Conservation (phyloP, 2,329 filamentous ascomycete genomes). For the Sporothrix pseudoabietina region DNA sequence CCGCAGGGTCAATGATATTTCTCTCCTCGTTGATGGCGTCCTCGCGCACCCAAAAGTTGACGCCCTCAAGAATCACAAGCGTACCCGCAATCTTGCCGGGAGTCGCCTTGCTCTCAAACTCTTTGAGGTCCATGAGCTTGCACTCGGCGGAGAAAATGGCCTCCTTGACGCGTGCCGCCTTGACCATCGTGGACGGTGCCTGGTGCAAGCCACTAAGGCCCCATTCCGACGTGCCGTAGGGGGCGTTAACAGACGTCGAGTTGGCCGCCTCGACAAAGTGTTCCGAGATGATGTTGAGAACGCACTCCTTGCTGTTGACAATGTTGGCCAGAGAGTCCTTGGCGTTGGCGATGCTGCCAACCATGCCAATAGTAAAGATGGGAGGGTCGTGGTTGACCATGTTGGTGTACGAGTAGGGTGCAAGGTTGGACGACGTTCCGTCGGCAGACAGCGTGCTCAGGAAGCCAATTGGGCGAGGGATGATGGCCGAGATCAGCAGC, state of each 20-base stretch:
- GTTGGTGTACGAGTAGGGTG: constrained; percentile 86
- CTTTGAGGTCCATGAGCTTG: constrained; percentile 70
- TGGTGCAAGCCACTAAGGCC: constrained; percentile 71
- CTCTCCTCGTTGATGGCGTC: constrained; percentile 81
- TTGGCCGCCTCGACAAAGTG: constrained; percentile 87
- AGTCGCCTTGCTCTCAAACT: constrained; percentile 72
- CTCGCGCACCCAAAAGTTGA: constrained; percentile 84
- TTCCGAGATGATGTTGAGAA: constrained; percentile 86
- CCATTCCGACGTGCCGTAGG: constrained; percentile 79
- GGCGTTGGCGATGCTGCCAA: constrained; percentile 50
- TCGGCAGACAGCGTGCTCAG: constrained; percentile 60
- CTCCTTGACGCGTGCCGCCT: constrained; percentile 74
- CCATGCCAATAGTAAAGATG: constrained; percentile 67
- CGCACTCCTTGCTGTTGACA: constrained; percentile 70
- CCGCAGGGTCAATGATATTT: constrained; percentile 71
- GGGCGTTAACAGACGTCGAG: constrained; percentile 74
- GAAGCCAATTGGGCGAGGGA: constrained; percentile 78
- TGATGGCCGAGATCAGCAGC: constrained; percentile 78
- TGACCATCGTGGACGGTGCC: constrained; percentile 58
- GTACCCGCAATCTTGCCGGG: constrained; percentile 76
- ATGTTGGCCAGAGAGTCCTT: constrained; percentile 84
- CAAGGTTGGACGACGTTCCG: constrained; percentile 69
- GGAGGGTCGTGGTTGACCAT: constrained; percentile 85
- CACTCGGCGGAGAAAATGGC: constrained; percentile 82
- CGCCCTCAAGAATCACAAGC: constrained; percentile 77